Evolutionary conservation across 495 filamentous ascomycete species (phyloP).

Genomic region (Hypoxylon rickii): DNA sequence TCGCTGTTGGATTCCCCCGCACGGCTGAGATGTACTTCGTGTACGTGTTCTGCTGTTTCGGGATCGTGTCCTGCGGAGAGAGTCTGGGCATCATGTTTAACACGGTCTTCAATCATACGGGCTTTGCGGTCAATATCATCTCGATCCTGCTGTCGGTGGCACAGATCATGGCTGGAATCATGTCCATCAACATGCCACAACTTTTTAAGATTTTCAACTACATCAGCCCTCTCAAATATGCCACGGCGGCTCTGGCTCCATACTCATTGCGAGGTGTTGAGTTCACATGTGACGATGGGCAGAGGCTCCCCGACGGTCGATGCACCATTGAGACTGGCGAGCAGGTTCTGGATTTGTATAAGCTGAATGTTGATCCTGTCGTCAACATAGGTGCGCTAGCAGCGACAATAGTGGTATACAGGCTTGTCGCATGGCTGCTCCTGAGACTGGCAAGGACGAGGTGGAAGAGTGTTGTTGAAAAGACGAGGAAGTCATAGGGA

Average conservation of each 20-base stretch:
- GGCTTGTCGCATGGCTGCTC: slow-evolving; percentile 64
- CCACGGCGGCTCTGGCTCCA: slow-evolving; percentile 63
- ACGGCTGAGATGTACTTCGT: slow-evolving; percentile 67
- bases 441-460: slow-evolving; percentile 53
- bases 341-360: slow-evolving; percentile 66
- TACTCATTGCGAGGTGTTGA: slow-evolving; percentile 59
- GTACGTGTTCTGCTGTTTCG: slow-evolving; percentile 68
- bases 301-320: slow-evolving; percentile 58
- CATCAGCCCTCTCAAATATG: slow-evolving; percentile 70
- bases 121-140: slow-evolving; percentile 73
- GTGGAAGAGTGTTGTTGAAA: slow-evolving; percentile 39
- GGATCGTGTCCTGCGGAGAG: slow-evolving; percentile 73
- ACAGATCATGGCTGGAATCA: slow-evolving; percentile 68
- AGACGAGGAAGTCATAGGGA: slow-evolving; percentile 20
- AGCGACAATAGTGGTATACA: slow-evolving; percentile 64
- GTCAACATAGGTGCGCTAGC: slow-evolving; percentile 65
- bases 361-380: slow-evolving; percentile 58
- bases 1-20: slow-evolving; percentile 66
- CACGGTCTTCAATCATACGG: slow-evolving; percentile 71
- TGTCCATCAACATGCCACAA: slow-evolving; percentile 66
- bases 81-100: slow-evolving; percentile 80
- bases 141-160: slow-evolving; percentile 66
- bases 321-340: slow-evolving; percentile 66
- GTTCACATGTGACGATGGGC: slow-evolving; percentile 63
- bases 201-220: slow-evolving; percentile 72